Evolutionary conservation across 148 eudicot genomes (phyloP).

Genomic region (Vaccinium vitisidaea): DNA sequence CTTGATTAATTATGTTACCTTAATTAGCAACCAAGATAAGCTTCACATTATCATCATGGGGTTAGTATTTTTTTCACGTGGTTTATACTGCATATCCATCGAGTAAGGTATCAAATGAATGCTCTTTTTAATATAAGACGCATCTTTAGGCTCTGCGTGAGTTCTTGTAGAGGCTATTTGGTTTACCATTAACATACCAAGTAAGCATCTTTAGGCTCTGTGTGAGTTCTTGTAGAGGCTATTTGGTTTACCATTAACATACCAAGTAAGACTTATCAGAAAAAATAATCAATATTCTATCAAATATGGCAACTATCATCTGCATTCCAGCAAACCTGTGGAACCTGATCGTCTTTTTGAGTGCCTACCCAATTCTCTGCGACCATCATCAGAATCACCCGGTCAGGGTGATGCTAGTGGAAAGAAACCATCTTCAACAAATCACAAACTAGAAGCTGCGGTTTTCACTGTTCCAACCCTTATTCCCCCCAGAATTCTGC

Average conservation of each 20-base stretch:
- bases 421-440: slow-evolving; percentile 27
- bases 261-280: not conserved
- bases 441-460: slow-evolving; percentile 42
- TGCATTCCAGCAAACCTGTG: slow-evolving; percentile 77
- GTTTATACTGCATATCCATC: not conserved
- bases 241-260: not conserved
- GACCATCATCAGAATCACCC: slow-evolving; percentile 59
- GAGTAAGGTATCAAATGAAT: not conserved
- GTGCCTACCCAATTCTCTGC: slow-evolving; percentile 66
- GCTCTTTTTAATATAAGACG: not conserved
- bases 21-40: not conserved
- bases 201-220: not conserved
- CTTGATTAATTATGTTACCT: not conserved
- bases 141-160: not conserved
- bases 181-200: not conserved
- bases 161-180: not conserved
- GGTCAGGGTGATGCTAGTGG: slow-evolving; percentile 41
- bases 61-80: not conserved
- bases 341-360: slow-evolving; percentile 87
- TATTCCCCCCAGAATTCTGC: slow-evolving; percentile 69
- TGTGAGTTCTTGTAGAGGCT: not conserved
- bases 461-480: slow-evolving; percentile 48
- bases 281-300: not conserved
- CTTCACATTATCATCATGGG: not conserved
- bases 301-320: slow-evolving; percentile 21